Evolutionary conservation across 805 yeast species (phyloP), one percentile per base, ranked within the genome.

Genomic region (Kluyveromyces nonfermentans): DNA sequence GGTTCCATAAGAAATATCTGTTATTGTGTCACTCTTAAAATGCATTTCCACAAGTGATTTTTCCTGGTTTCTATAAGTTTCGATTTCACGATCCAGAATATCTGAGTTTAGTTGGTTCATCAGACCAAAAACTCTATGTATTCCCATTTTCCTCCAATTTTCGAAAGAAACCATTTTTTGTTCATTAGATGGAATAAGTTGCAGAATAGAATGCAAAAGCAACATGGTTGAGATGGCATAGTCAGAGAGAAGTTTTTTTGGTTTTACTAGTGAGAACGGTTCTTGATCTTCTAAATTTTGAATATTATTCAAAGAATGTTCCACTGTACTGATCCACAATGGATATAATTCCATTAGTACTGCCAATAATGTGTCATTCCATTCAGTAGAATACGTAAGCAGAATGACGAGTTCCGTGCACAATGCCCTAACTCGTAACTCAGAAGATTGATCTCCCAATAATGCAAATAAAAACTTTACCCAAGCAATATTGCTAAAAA

Each of bases 161-260:
- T 94, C 72, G 9, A 85, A 60, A 48, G 74, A 77, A 7, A 74
- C 65, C 42, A 93, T 67, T 40, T 40, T 69, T 64, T 48, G 74
- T 55, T 53, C 63, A 54, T 46, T 55, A 55, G 46, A 54, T 35
- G 49, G 61, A 52, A 51, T 62, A 46, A 55, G 77, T 50, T 68
- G 73, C 12, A 77, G 70, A 16, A 89, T 69, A 1, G 87, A 78
- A 52, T 80, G 79, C 30, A 87, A 68, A 35, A 90, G 69, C 33
- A 85, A 73, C 69, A 87, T 68, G 0, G 94, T 79, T 2, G 85
- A 71, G 40, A 82, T 64, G 14, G 83, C 73, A 60, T 85, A 89
- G 45, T 88, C 95, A 47, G 74, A 65, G 20, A 86, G 47, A 33
- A 46, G 16, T 41, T 50, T 50, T n/a, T 54, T 54, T 5, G 54